These are phyloP conservation scores for Mycena pura DNA, from an alignment of 768 basidiomycete species.

Conservation along the genomic window DNA sequence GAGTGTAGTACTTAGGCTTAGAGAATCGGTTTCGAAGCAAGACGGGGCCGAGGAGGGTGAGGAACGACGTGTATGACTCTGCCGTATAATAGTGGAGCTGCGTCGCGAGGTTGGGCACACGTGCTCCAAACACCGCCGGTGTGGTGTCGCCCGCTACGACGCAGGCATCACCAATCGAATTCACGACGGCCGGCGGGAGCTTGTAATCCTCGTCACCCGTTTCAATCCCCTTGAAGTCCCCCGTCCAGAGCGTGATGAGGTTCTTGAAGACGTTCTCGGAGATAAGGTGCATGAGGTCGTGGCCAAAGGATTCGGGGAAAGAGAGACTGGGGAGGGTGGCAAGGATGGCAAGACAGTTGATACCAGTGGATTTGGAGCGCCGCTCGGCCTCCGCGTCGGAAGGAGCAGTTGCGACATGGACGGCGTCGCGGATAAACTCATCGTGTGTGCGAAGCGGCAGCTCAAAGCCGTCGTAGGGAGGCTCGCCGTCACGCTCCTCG, in stretches of 20 bases:
- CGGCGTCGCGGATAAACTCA: conserved; percentile 32
- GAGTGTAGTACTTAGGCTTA: not conserved
- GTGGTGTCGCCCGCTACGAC: not conserved
- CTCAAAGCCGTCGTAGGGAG: too few species aligned
- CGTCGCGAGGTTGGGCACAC: conserved; percentile 5
- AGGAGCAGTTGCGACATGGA: conserved; percentile 31
- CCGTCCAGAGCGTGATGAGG: not conserved
- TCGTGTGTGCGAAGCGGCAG: conserved; percentile 44
- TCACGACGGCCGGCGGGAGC: conserved; percentile 33
- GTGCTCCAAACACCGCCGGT: conserved; percentile 1
- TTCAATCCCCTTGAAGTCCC: not conserved
- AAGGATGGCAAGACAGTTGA: conserved; percentile 42
- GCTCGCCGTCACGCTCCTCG: too few species aligned
- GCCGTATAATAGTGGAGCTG: conserved; percentile 3
- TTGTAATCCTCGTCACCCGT: conserved; percentile 27
- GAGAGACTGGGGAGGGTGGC: conserved; percentile 37
- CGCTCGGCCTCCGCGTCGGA: conserved; percentile 24
- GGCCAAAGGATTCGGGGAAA: conserved; percentile 53
- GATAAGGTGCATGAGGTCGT: conserved; percentile 58
- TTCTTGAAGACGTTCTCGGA: too few species aligned
- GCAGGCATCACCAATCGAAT: not conserved
- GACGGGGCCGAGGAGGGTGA: conserved; percentile 4
- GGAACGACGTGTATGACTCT: conserved; percentile 3
- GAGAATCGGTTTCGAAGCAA: not conserved
- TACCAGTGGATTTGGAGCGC: conserved; percentile 36